Evolutionary conservation across 1,139 yeast species (phyloP).

Genomic region (Candida freyschussii): DNA sequence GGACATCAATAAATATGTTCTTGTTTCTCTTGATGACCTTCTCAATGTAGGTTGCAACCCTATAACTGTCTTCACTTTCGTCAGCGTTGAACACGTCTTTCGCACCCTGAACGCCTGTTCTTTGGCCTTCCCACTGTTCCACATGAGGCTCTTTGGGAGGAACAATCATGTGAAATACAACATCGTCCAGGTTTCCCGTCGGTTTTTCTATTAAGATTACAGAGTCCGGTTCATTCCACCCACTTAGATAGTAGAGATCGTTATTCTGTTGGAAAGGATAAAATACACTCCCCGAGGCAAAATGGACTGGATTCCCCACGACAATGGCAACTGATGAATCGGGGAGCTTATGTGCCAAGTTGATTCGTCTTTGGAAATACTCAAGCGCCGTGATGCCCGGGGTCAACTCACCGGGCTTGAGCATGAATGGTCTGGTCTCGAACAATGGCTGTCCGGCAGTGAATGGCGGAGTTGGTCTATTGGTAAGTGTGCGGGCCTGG

Average conservation of each 20-base stretch:
- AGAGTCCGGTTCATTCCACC: constrained; percentile 91
- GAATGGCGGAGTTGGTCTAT: constrained; percentile 21
- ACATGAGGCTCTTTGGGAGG: constrained; percentile 73
- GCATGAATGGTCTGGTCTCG: constrained; percentile 77
- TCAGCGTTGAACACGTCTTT: constrained; percentile 85
- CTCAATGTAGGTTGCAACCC: constrained; percentile 39
- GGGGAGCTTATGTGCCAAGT: constrained; percentile 54
- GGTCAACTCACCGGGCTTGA: constrained; percentile 74
- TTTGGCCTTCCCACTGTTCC: constrained; percentile 93
- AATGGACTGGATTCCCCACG: constrained; percentile 68
- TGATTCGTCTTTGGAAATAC: constrained; percentile 65
- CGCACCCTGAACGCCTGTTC: constrained; percentile 85
- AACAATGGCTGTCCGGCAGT: constrained; percentile 78
- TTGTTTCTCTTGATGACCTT: constrained; percentile 44
- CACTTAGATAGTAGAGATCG: constrained; percentile 79
- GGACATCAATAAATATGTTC: constrained; percentile 46
- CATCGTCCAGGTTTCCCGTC: constrained; percentile 44
- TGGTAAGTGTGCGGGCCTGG: constrained; percentile 6
- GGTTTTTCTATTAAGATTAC: constrained; percentile 71
- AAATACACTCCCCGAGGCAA: constrained; percentile 86
- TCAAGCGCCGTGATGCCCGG: constrained; percentile 85
- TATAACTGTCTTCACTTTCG: constrained; percentile 49
- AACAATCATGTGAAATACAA: constrained; percentile 71
- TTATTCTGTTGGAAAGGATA: constrained; percentile 90
- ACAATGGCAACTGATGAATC: constrained; percentile 65